Percentiles rank a stretch among this genome's conserved stretches.
Conservation (phyloP, 257 asterid genomes). For the Nicotiana otophora region DNA sequence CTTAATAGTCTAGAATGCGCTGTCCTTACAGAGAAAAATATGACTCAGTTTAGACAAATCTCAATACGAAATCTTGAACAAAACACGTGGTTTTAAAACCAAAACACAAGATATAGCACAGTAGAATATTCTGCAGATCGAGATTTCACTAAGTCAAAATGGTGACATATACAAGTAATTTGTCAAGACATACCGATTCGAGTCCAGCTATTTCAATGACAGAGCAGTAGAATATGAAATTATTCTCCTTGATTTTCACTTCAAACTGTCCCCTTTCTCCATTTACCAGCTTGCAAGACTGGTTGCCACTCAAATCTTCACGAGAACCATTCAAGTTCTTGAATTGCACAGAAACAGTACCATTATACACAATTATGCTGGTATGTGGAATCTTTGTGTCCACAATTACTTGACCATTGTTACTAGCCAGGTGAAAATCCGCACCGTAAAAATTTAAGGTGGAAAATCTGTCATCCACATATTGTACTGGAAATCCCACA, state of each 20-base stretch:
- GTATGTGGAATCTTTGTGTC: conserved; percentile 10
- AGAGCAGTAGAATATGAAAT: conserved; percentile 21
- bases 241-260: conserved; percentile 10
- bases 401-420: conserved; percentile 19
- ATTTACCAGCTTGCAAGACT: conserved; percentile 18
- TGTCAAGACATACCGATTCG: conserved; percentile 11
- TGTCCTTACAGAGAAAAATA: not conserved
- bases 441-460: conserved; percentile 13
- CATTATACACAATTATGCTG: conserved; percentile 6
- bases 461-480: conserved; percentile 1
- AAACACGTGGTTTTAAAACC: not conserved
- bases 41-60: not conserved
- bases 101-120: not conserved
- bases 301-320: not conserved
- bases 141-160: not conserved
- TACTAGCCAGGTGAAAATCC: conserved; percentile 18
- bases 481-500: conserved; percentile 11
- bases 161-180: not conserved
- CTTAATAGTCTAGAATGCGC: not conserved
- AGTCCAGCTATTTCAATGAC: conserved; percentile 20
- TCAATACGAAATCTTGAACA: not conserved
- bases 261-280: conserved; percentile 2
- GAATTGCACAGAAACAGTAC: conserved; percentile 7
- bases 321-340: conserved; percentile 6
- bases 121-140: not conserved